phyloP scores from a whole-genome alignment of 306 rosid species.

The Vigna reflexopilosa region DNA sequence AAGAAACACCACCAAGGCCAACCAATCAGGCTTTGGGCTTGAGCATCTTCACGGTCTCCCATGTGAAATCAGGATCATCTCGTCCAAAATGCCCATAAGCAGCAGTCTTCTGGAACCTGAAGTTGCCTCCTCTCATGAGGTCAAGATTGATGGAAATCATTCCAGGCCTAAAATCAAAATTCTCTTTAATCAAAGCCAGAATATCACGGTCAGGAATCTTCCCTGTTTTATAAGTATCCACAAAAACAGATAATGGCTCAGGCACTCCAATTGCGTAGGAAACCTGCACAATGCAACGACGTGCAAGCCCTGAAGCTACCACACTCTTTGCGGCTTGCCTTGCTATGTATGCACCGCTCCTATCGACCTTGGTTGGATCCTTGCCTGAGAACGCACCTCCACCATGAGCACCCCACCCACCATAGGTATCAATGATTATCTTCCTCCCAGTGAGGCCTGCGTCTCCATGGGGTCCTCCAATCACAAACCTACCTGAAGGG shows the following conservation, averaged over 20 bases:
- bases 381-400: constrained; percentile 89
- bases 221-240: constrained; percentile 72
- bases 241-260: constrained; percentile 75
- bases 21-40: constrained; percentile 74
- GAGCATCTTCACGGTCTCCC: constrained; percentile 79
- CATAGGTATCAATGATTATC: constrained; percentile 81
- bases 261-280: constrained; percentile 88
- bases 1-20: constrained; percentile 4
- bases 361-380: constrained; percentile 86
- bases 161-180: constrained; percentile 81
- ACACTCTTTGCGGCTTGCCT: constrained; percentile 87
- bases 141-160: constrained; percentile 81
- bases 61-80: constrained; percentile 78
- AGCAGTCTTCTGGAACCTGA: constrained; percentile 82
- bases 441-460: constrained; percentile 89
- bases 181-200: constrained; percentile 67
- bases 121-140: constrained; percentile 73
- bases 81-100: constrained; percentile 89
- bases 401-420: constrained; percentile 94
- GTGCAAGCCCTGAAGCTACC: constrained; percentile 82
- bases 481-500: constrained; percentile 83
- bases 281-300: constrained; percentile 83
- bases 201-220: constrained; percentile 71
- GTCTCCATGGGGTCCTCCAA: constrained; percentile 88
- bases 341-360: constrained; percentile 79